Evolutionary conservation across 1,139 yeast genomes (phyloP), one percentile per base, ranked within the genome.

Genomic region (Saccharomycopsis hybrid): DNA sequence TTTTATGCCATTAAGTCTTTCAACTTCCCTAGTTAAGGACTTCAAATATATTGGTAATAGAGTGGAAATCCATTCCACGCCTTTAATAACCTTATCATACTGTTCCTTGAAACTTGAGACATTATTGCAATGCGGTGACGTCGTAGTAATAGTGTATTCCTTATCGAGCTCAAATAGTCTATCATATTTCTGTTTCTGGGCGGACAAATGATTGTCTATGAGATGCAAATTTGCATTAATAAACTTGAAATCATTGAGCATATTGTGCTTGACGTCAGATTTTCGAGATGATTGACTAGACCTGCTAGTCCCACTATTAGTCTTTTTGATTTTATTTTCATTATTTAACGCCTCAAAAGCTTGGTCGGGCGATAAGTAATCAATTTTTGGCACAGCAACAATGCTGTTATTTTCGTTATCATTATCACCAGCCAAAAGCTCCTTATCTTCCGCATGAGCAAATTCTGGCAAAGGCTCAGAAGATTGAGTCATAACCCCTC

Each of bases 31-130:
- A 3, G 54, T 46, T 9, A 47, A 27, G n/a, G 41, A 41, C 30
- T 47, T 45, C 25, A 50, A 18, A 25, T 50, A 50, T 8, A 52
- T 52, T 9, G 54, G 54, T 8, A 52, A 13, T 18, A 52, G 36
- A 13, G 45, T 47, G n/a, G 33, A 31, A 13, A 49, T 43, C 24
- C 30, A 40, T 7, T 51, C 50, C 11, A 50, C 44, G 8, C 43
- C 24, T 24, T 9, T 37, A 3, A 27, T 18, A 3, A 46, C 31
- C n/a, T 28, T 7, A 32, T 33, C 40, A 28, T 27, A 46, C 18
- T 31, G 7, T 24, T 37, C 44, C 25, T 44, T 43, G n/a, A 43
- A 48, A 18, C 18, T 18, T 18, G 18, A 18, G 18, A 18, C 18
- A 18, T 18, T 18, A 18, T 18, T 18, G 18, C 18, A 18, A 18